These are phyloP conservation scores for Agroathelia rolfsii DNA, from an alignment of 1,284 basidiomycete species.

Conservation along the genomic window DNA sequence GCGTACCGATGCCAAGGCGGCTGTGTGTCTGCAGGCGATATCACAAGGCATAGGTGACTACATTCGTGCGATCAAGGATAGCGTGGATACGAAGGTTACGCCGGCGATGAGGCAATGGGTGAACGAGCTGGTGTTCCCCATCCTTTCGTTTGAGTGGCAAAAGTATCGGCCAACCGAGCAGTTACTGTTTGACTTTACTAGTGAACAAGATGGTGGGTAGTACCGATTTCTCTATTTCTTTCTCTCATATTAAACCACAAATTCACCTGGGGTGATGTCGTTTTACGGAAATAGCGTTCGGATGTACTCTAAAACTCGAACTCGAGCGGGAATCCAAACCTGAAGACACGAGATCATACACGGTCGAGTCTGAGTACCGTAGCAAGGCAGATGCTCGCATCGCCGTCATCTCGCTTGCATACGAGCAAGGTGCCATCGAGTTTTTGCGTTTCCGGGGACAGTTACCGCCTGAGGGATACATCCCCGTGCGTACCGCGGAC, in stretches of 20 bases:
- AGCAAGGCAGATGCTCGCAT: conserved; percentile 49
- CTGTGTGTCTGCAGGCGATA: conserved; percentile 52
- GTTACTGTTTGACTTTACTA: conserved; percentile 28
- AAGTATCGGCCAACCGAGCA: conserved; percentile 29
- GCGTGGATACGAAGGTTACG: conserved; percentile 34
- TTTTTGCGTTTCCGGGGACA: conserved; percentile 41
- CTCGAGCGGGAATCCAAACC: conserved; percentile 23
- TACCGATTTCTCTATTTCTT: neutral
- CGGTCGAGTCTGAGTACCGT: conserved; percentile 38
- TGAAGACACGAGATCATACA: conserved; percentile 30
- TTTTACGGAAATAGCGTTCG: conserved; percentile 37
- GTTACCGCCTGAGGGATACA: conserved; percentile 27
- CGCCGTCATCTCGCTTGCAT: conserved; percentile 40
- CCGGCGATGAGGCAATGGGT: conserved; percentile 30
- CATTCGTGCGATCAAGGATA: conserved; percentile 33
- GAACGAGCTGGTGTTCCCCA: conserved; percentile 32
- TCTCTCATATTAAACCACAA: too few species aligned
- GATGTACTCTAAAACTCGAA: conserved; percentile 37
- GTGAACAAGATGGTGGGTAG: conserved; percentile 37
- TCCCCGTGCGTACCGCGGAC: neutral
- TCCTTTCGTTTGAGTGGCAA: conserved; percentile 31
- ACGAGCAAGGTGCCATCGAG: conserved; percentile 43
- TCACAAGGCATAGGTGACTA: conserved; percentile 48
- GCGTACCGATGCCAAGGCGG: conserved; percentile 51
- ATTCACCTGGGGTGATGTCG: neutral